Evolutionary conservation across 768 basidiomycete genomes (phyloP).

Genomic region (Naganishia randhawae): DNA sequence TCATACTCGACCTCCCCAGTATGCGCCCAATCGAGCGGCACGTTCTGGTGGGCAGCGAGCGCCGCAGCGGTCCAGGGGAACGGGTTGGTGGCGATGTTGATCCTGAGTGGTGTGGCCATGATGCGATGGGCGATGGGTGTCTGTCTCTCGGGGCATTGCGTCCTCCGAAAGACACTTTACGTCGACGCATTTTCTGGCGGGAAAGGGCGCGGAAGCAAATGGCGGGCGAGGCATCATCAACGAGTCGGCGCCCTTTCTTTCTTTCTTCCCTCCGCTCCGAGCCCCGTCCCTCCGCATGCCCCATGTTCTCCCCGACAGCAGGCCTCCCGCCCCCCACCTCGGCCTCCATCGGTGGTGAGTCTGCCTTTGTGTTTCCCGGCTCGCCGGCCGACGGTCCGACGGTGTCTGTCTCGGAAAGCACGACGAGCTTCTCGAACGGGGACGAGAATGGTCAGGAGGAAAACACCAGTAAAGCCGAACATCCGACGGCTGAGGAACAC

Average conservation of each 20-base stretch:
- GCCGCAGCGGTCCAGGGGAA: slow-evolving; percentile 29
- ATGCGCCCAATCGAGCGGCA: slow-evolving; percentile 25
- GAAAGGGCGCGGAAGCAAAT: neutral
- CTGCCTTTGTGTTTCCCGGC: neutral
- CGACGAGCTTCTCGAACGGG: too few species aligned
- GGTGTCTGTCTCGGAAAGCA: too few species aligned
- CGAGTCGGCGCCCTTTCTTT: neutral
- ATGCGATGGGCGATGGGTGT: too few species aligned
- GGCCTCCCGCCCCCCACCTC: neutral
- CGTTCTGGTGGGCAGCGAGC: slow-evolving; percentile 21
- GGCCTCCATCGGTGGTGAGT: neutral
- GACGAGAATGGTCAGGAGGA: neutral
- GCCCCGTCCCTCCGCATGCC: neutral
- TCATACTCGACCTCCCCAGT: slow-evolving; percentile 18
- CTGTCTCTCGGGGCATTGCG: too few species aligned
- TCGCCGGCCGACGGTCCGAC: neutral
- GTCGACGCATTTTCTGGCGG: too few species aligned
- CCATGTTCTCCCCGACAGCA: neutral
- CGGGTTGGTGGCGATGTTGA: slow-evolving; percentile 23
- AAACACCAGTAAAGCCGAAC: neutral
- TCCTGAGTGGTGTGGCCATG: slow-evolving; percentile 17
- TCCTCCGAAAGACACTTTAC: too few species aligned
- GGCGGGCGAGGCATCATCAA: neutral
- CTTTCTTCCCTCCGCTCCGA: neutral
- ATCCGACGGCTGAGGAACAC: neutral